Percentiles rank a stretch among this genome's conserved stretches.
phyloP scores from a whole-genome alignment of 345 rosid genomes.

The Atalantia buxifolia region DNA sequence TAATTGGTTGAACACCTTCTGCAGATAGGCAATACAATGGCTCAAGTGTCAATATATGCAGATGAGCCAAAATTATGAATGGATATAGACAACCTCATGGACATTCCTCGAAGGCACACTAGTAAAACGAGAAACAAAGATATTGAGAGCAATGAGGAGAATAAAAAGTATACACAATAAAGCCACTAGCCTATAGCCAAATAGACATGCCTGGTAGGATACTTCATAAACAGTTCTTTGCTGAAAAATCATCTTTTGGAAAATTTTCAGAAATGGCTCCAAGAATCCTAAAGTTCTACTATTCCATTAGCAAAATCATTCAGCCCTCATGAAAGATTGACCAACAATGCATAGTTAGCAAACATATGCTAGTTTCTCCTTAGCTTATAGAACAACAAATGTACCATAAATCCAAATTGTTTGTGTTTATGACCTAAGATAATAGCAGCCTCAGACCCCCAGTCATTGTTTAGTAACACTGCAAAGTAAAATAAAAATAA shows the following conservation, averaged over 20 bases:
- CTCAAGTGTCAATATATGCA: not conserved
- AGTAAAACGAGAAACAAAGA: not conserved
- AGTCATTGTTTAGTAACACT: not conserved
- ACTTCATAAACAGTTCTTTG: not conserved
- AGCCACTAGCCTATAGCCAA: not conserved
- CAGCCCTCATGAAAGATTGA: not conserved
- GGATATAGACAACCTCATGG: not conserved
- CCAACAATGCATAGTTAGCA: not conserved
- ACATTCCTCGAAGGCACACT: not conserved
- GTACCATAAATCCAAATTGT: not conserved
- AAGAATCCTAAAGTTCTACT: not conserved
- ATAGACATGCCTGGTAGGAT: not conserved
- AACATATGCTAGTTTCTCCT: not conserved
- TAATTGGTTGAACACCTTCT: constrained; percentile 58
- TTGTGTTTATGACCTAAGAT: not conserved
- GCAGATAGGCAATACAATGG: constrained; percentile 5
- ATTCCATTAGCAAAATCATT: not conserved
- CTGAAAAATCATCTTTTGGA: not conserved
- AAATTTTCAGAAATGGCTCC: not conserved
- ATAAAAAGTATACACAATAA: not conserved
- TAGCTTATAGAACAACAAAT: not conserved
- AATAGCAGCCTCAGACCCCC: not conserved
- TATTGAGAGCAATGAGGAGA: not conserved
- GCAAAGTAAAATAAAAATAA: not conserved
- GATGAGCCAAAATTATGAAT: not conserved